Percentiles rank a stretch among this genome's conserved stretches.
These are phyloP conservation scores for Penicillium sclerotigenum DNA, from an alignment of 2,329 filamentous ascomycete species.

Conservation along the genomic window DNA sequence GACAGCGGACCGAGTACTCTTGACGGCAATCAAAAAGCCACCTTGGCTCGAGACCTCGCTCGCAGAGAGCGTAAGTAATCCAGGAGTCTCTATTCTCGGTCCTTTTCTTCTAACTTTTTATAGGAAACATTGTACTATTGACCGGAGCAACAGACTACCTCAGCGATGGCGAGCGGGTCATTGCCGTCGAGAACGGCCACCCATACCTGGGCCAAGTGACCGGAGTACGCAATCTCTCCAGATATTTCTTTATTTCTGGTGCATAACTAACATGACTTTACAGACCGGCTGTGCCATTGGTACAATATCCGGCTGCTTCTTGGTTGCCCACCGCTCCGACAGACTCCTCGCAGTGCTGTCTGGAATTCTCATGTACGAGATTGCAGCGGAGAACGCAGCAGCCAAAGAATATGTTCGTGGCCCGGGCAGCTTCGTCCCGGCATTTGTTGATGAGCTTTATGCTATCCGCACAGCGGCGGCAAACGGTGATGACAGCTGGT, in stretches of 20 bases:
- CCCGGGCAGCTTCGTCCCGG: conserved; percentile 81
- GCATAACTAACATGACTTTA: background rate
- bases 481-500: conserved; percentile 35
- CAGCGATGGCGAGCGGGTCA: conserved; percentile 67
- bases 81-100: background rate
- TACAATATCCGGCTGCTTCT: conserved; percentile 71
- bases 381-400: conserved; percentile 68
- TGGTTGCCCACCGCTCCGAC: conserved; percentile 63
- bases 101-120: background rate
- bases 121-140: conserved; percentile 68
- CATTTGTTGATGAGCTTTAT: conserved; percentile 72
- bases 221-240: conserved; percentile 32
- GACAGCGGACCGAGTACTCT: conserved; percentile 65
- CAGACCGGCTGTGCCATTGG: conserved; percentile 79
- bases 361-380: conserved; percentile 73
- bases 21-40: conserved; percentile 54
- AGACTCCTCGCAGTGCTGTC: conserved; percentile 70
- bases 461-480: conserved; percentile 36
- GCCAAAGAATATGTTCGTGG: conserved; percentile 62
- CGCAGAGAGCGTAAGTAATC: conserved; percentile 52
- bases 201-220: conserved; percentile 49
- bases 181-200: conserved; percentile 74
- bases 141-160: conserved; percentile 77
- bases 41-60: conserved; percentile 65
- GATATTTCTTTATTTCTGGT: background rate